Evolutionary conservation across 768 basidiomycete genomes (phyloP).

Genomic region (Boletus fagicola): DNA sequence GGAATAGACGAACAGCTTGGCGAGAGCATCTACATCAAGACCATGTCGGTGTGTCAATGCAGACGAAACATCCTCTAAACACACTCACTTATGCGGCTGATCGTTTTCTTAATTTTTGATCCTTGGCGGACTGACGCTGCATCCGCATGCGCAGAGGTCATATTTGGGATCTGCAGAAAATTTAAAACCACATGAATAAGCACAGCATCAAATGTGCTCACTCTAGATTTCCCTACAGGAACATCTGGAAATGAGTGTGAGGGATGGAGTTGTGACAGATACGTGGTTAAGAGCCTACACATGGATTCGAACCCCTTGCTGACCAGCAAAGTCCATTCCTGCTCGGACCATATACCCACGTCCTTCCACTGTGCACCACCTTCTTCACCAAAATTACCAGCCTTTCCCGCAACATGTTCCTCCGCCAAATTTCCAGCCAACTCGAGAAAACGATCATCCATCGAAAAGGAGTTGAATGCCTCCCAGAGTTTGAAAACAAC

Average conservation of each 20-base stretch:
- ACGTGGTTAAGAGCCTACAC: constrained; percentile 43
- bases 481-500: constrained; percentile 75
- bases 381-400: constrained; percentile 51
- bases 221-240: constrained; percentile 65
- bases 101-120: constrained; percentile 64
- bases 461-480: constrained; percentile 67
- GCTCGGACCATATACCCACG: constrained; percentile 85
- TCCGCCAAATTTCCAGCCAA: constrained; percentile 67
- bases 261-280: constrained; percentile 38
- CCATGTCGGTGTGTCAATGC: not conserved
- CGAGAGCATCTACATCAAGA: constrained; percentile 59
- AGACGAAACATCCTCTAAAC: not conserved
- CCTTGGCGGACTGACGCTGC: constrained; percentile 52
- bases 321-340: constrained; percentile 80
- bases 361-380: constrained; percentile 69
- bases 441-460: constrained; percentile 76
- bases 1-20: constrained; percentile 85
- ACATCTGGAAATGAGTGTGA: constrained; percentile 16
- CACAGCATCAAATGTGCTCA: constrained; percentile 29
- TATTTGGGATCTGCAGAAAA: constrained; percentile 51
- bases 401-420: constrained; percentile 65
- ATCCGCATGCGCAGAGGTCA: constrained; percentile 72
- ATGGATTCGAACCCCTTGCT: constrained; percentile 80
- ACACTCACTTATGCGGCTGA: constrained; percentile 56
- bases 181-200: not conserved